phyloP scores from a whole-genome alignment of 73 alveolate species.

The Stentor roeselii region DNA sequence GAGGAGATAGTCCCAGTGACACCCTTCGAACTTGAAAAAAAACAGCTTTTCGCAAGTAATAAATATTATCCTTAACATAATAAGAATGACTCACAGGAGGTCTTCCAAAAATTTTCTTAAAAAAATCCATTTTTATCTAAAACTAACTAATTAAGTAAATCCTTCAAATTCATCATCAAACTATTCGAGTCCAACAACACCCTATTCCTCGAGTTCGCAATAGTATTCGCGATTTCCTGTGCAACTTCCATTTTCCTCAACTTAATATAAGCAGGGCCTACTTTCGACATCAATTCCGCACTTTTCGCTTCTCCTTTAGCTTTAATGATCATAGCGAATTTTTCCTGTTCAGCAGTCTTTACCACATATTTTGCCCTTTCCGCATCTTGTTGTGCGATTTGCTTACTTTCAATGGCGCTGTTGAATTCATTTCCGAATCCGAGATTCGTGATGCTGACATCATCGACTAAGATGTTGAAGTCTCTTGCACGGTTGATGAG shows the following conservation, averaged over 20 bases:
- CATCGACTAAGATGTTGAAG: slow-evolving; percentile 80
- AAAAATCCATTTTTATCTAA: no score
- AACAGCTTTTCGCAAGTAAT: no score
- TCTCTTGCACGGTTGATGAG: slow-evolving; percentile 76
- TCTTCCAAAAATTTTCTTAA: no score
- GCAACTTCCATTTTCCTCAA: slow-evolving; percentile 84
- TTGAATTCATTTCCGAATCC: slow-evolving; percentile 21
- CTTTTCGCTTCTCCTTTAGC: slow-evolving; percentile 89
- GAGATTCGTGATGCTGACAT: slow-evolving; percentile 84
- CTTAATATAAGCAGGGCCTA: slow-evolving; percentile 87
- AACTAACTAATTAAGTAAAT: no score
- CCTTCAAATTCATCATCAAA: no score
- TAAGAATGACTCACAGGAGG: no score
- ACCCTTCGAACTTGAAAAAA: no score
- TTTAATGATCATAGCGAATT: slow-evolving; percentile 78
- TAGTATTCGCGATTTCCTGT: slow-evolving; percentile 64
- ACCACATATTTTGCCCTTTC: slow-evolving; percentile 89
- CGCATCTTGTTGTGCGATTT: slow-evolving; percentile 95
- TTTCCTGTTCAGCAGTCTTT: slow-evolving; percentile 85
- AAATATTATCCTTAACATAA: no score
- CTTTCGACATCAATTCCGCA: slow-evolving; percentile 66
- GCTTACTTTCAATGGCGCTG: slow-evolving; percentile 85
- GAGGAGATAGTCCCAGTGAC: no score
- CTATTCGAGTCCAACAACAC: no score
- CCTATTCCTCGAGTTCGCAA: slow-evolving; percentile 76